Percentiles rank a stretch among this genome's conserved stretches.
Evolutionary conservation across 2,329 filamentous ascomycete genomes (phyloP).

Genomic region (Cladorrhinum sp.): DNA sequence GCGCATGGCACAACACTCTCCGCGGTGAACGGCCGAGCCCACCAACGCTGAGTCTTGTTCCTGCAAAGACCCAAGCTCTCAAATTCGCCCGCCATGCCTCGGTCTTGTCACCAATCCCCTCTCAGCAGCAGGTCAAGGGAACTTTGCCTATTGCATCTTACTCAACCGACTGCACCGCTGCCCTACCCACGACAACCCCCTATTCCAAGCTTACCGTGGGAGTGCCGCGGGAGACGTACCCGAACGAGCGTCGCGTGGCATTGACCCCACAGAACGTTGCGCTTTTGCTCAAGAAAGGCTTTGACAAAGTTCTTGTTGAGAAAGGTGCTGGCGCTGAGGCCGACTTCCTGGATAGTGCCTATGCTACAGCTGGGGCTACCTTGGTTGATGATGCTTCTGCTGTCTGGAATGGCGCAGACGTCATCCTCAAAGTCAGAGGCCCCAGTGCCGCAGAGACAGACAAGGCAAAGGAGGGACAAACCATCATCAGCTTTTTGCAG

Average conservation of each 20-base stretch:
- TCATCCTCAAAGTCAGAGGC: conserved; percentile 79
- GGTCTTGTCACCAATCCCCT: conserved; percentile 30
- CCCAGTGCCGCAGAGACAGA: conserved; percentile 69
- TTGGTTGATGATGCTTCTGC: conserved; percentile 63
- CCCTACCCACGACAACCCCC: conserved; percentile 50
- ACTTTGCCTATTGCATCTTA: conserved; percentile 29
- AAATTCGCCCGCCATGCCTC: conserved; percentile 41
- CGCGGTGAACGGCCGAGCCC: conserved; percentile 25
- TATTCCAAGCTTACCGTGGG: conserved; percentile 74
- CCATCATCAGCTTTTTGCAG: conserved; percentile 79
- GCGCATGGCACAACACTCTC: conserved; percentile 40
- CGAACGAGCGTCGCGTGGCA: conserved; percentile 77
- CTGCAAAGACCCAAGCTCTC: conserved; percentile 32
- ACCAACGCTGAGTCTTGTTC: conserved; percentile 26
- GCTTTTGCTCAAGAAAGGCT: conserved; percentile 81
- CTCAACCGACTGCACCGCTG: conserved; percentile 43
- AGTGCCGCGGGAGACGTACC: conserved; percentile 74
- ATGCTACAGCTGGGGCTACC: conserved; percentile 73
- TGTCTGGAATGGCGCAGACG: conserved; percentile 74
- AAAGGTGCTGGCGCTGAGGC: conserved; percentile 74
- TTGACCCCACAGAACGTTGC: conserved; percentile 81
- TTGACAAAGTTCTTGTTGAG: conserved; percentile 72
- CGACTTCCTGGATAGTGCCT: conserved; percentile 74
- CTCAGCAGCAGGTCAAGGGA: conserved; percentile 18
- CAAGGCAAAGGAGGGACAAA: conserved; percentile 64